Evolutionary conservation across 2,329 filamentous ascomycete genomes (phyloP).

Genomic region (Cadophora malorum): DNA sequence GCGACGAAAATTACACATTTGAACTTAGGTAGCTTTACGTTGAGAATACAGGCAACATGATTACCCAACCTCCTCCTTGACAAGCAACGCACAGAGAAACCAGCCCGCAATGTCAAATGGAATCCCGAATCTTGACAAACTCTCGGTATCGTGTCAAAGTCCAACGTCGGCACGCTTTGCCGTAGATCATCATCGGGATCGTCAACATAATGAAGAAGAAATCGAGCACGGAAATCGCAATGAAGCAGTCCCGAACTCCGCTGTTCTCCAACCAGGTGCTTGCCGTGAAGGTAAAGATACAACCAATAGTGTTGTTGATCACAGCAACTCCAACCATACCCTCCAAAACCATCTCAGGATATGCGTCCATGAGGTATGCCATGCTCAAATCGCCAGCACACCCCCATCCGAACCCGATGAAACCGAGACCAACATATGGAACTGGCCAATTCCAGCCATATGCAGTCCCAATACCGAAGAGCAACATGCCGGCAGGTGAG

Average conservation of each 20-base stretch:
- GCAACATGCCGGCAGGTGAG: slow-evolving; percentile 49
- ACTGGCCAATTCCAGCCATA: slow-evolving; percentile 59
- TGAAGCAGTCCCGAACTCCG: slow-evolving; percentile 55
- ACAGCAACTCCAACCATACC: slow-evolving; percentile 64
- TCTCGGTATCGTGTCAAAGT: slow-evolving; percentile 54
- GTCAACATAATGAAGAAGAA: slow-evolving; percentile 58
- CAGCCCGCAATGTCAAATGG: slow-evolving; percentile 27
- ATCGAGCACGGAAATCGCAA: slow-evolving; percentile 57
- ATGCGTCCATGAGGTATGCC: slow-evolving; percentile 61
- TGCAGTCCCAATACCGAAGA: slow-evolving; percentile 49
- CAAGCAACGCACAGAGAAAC: neutral
- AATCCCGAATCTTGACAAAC: slow-evolving; percentile 56
- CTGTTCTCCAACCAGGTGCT: slow-evolving; percentile 56
- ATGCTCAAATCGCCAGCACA: slow-evolving; percentile 62
- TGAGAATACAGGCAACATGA: neutral
- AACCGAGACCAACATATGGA: slow-evolving; percentile 61
- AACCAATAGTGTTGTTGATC: slow-evolving; percentile 62
- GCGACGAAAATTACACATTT: neutral
- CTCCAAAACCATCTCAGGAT: slow-evolving; percentile 62
- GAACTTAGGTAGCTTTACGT: neutral
- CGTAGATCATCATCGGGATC: slow-evolving; percentile 60
- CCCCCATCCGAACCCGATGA: slow-evolving; percentile 65
- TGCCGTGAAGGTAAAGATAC: slow-evolving; percentile 59
- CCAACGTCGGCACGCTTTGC: slow-evolving; percentile 56
- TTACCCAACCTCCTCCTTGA: neutral